phyloP scores from a whole-genome alignment of 2,329 filamentous ascomycete species.

The Ophiostoma ulmi region DNA sequence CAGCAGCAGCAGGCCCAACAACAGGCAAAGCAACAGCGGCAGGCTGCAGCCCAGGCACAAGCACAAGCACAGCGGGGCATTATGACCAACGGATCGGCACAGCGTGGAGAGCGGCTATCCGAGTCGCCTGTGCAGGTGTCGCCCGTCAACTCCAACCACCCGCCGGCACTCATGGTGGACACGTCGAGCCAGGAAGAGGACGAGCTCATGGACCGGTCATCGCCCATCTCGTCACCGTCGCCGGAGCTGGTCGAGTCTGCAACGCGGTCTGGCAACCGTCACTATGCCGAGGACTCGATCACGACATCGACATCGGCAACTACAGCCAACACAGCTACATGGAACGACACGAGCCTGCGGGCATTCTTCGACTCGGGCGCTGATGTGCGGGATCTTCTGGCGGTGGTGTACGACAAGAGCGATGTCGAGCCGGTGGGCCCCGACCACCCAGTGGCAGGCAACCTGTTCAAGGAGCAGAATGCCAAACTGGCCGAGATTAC shows the following conservation, averaged over 20 bases:
- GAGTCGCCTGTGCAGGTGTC: constrained; percentile 66
- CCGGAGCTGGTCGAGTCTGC: constrained; percentile 53
- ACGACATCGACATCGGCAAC: constrained; percentile 53
- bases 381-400: constrained; percentile 82
- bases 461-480: constrained; percentile 81
- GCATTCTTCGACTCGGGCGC: constrained; percentile 87
- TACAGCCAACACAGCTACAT: constrained; percentile 47
- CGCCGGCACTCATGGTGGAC: constrained; percentile 64
- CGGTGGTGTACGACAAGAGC: constrained; percentile 88
- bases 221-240: constrained; percentile 58
- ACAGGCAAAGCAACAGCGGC: constrained; percentile 34
- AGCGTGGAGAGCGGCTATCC: constrained; percentile 44
- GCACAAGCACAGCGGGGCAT: constrained; percentile 22
- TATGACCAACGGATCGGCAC: constrained; percentile 32
- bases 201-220: constrained; percentile 54
- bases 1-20: constrained; percentile 38
- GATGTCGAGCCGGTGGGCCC: constrained; percentile 70
- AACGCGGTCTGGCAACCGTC: constrained; percentile 36
- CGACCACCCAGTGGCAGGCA: constrained; percentile 79
- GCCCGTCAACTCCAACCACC: constrained; percentile 48
- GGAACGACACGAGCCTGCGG: constrained; percentile 81
- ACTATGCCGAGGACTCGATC: constrained; percentile 44
- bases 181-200: constrained; percentile 57
- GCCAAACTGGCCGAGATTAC: constrained; percentile 82
- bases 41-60: background rate